A percentile compares a stretch with the other conserved stretches of the same genome.
Evolutionary conservation across 352 stramenopile genomes (phyloP).

Genomic region (Pythium vanterpoolii): DNA sequence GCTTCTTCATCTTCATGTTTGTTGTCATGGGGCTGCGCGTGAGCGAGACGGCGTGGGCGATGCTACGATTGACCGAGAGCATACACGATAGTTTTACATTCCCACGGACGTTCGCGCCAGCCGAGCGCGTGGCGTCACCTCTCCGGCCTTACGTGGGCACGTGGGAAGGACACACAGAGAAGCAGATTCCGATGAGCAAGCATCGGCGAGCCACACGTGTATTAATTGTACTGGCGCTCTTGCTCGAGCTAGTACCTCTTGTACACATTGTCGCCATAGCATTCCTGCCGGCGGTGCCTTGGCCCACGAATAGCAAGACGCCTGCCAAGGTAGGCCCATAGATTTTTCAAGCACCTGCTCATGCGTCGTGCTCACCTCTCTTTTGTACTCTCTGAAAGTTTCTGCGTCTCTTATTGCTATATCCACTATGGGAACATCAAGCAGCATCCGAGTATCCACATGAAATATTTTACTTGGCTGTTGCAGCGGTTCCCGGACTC

Average conservation of each 20-base stretch:
- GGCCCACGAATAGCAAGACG: conserved; percentile 30
- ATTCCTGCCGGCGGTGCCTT: conserved; percentile 55
- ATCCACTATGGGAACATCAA: conserved; percentile 48
- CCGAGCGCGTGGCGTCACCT: background rate
- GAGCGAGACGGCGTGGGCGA: conserved; percentile 17
- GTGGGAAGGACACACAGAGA: conserved; percentile 36
- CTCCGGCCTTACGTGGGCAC: conserved; percentile 27
- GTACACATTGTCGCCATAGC: conserved; percentile 41
- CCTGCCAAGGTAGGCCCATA: conserved; percentile 27
- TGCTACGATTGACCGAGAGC: conserved; percentile 37
- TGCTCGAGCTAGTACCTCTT: conserved; percentile 47
- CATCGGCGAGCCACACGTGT: conserved; percentile 28
- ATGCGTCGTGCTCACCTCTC: background rate
- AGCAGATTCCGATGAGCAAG: conserved; percentile 25
- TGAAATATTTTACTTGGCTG: conserved; percentile 36
- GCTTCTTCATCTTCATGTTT: conserved; percentile 34
- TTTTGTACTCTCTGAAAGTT: conserved; percentile 15
- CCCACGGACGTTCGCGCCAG: conserved; percentile 26
- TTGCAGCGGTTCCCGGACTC: conserved; percentile 35
- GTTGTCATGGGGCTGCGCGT: conserved; percentile 32
- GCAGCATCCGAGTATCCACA: conserved; percentile 32
- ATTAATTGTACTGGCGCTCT: conserved; percentile 27
- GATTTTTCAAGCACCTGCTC: background rate
- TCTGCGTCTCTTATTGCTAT: conserved; percentile 36
- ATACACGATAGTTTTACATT: conserved; percentile 46